These are phyloP conservation scores for Hortiboletus rubellus DNA, from an alignment of 1,284 basidiomycete species.

Conservation along the genomic window DNA sequence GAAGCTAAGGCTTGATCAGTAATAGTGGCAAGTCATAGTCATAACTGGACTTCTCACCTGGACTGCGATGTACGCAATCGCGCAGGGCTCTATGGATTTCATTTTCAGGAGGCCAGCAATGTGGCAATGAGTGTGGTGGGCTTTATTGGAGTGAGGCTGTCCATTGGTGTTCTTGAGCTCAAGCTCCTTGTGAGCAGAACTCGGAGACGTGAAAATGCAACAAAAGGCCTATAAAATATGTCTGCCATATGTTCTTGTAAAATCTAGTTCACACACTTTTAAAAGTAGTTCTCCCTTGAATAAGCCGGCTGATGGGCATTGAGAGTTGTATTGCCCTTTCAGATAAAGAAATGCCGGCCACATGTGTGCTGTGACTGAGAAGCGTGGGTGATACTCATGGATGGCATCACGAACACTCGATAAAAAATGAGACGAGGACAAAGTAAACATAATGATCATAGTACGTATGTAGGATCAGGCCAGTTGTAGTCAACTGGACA, in stretches of 20 bases:
- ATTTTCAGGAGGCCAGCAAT: conserved; percentile 9
- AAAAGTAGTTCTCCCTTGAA: conserved; percentile 27
- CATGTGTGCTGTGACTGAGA: conserved; percentile 12
- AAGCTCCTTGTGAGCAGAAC: neutral
- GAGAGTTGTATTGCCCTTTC: conserved; percentile 9
- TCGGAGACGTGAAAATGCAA: conserved; percentile 21
- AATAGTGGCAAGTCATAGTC: too few species aligned
- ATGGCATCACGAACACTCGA: conserved; percentile 13
- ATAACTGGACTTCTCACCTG: conserved; percentile 3
- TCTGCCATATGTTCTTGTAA: neutral
- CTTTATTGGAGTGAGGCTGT: neutral
- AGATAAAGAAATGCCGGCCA: conserved; percentile 22
- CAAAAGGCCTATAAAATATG: conserved; percentile 23
- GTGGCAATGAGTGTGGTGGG: neutral
- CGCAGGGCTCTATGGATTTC: conserved; percentile 3
- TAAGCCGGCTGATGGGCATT: conserved; percentile 17
- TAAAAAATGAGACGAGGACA: neutral
- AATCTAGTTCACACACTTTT: conserved; percentile 12
- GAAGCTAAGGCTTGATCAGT: conserved; percentile 2
- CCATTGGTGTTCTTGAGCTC: neutral
- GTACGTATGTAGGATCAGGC: conserved; percentile 9
- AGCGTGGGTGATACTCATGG: conserved; percentile 14
- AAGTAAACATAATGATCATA: too few species aligned
- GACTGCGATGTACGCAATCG: conserved; percentile 14
- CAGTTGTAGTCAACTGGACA: conserved; percentile 33